Percentiles rank a stretch among this genome's conserved stretches.
These are phyloP conservation scores for Petasospora fabianii DNA, from an alignment of 1,139 yeast genomes.

Conservation along the genomic window DNA sequence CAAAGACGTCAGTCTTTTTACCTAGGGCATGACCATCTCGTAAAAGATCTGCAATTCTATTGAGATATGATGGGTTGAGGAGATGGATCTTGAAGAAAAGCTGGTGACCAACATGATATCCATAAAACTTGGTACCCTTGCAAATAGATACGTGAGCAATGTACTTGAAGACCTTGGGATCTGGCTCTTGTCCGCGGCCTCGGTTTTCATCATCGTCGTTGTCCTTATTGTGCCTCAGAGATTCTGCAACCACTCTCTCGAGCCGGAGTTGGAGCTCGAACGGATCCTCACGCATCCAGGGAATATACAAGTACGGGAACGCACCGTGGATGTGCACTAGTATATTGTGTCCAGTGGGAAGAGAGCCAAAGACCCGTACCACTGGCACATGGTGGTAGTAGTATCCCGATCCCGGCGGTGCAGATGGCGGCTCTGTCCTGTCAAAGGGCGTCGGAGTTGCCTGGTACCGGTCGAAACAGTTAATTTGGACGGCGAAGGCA, in stretches of 20 bases:
- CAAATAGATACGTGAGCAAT: constrained; percentile 69
- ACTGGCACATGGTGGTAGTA: constrained; percentile 58
- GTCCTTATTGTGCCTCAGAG: constrained; percentile 17
- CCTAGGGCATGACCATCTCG: constrained; percentile 44
- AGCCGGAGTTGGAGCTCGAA: constrained; percentile 19
- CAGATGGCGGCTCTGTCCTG: constrained; percentile 29
- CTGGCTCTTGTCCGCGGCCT: constrained; percentile 2
- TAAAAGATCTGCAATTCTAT: constrained; percentile 58
- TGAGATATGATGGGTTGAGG: constrained; percentile 57
- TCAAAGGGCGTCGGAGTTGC: constrained; percentile 42
- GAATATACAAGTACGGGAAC: constrained; percentile 75
- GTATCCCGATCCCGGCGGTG: constrained; percentile 20
- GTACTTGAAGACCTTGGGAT: constrained; percentile 36
- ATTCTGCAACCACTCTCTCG: constrained; percentile 16
- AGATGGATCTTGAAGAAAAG: constrained; percentile 66
- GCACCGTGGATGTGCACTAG: constrained; percentile 78
- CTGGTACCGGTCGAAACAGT: constrained; percentile 65
- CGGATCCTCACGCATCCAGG: constrained; percentile 40
- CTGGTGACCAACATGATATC: constrained; percentile 64
- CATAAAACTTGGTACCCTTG: constrained; percentile 80
- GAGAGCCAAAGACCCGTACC: constrained; percentile 69
- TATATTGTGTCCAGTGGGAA: constrained; percentile 51
- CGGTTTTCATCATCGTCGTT: constrained; percentile 1
- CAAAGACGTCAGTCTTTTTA: constrained; percentile 48
- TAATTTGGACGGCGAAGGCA: constrained; percentile 40